Evolutionary conservation across 495 filamentous ascomycete genomes (phyloP).

Genomic region (Oidiodendron maius): DNA sequence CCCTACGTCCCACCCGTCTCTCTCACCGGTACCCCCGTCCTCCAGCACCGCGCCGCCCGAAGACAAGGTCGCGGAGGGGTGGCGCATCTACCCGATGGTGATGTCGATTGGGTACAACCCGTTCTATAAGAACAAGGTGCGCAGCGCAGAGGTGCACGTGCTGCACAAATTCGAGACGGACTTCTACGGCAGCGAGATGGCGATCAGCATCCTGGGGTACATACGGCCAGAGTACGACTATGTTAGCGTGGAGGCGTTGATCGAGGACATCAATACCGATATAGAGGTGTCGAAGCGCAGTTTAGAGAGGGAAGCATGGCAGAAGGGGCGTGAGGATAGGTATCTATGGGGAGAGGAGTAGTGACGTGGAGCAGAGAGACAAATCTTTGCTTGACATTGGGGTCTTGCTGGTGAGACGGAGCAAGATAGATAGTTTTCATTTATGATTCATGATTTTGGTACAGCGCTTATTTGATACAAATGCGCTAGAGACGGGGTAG

Average conservation of each 20-base stretch:
- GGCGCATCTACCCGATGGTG: conserved; percentile 74
- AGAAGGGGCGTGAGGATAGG: conserved; percentile 34
- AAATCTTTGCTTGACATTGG: too few species aligned
- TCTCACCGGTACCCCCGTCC: conserved; percentile 7
- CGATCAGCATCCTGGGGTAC: conserved; percentile 75
- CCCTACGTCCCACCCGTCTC: conserved; percentile 29
- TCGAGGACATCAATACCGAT: conserved; percentile 83
- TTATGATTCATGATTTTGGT: background rate
- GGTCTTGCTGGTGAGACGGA: too few species aligned
- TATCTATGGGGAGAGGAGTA: conserved; percentile 26
- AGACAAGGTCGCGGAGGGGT: conserved; percentile 8
- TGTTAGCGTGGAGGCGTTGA: conserved; percentile 69
- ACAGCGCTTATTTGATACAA: background rate
- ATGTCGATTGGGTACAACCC: conserved; percentile 96
- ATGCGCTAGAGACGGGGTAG: background rate
- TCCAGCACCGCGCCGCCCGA: background rate
- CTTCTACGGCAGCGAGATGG: conserved; percentile 80
- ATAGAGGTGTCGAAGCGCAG: conserved; percentile 76
- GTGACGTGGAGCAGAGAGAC: background rate
- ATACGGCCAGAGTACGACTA: conserved; percentile 90
- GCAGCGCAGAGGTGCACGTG: conserved; percentile 88
- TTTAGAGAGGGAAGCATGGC: conserved; percentile 64
- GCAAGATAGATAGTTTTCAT: too few species aligned
- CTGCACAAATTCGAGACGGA: conserved; percentile 66
- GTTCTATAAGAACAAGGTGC: conserved; percentile 81